Percentiles rank a stretch among this genome's conserved stretches.
These are phyloP conservation scores for Viola pubescens DNA, from an alignment of 441 rosid genomes.

Conservation along the genomic window DNA sequence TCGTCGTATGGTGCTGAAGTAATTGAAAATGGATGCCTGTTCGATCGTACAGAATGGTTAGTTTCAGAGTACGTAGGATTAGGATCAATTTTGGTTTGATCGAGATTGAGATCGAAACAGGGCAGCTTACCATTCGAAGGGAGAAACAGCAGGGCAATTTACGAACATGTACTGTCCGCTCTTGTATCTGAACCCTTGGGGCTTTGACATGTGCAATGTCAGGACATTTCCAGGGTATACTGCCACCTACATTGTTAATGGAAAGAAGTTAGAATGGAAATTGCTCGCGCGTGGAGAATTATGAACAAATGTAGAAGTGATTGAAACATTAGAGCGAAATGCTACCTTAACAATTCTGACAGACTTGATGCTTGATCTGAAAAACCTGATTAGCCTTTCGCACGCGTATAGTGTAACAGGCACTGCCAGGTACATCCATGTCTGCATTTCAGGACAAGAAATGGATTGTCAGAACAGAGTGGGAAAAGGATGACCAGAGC, in stretches of 20 bases:
- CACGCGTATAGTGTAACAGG: conserved; percentile 61
- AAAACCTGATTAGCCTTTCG: conserved; percentile 65
- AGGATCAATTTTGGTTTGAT: neutral
- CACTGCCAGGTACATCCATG: conserved; percentile 93
- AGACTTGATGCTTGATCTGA: conserved; percentile 76
- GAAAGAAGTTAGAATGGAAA: neutral
- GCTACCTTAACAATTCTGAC: conserved; percentile 69
- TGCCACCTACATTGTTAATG: conserved; percentile 41
- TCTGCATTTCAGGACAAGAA: conserved; percentile 31
- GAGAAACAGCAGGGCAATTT: conserved; percentile 74
- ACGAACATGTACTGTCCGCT: conserved; percentile 97
- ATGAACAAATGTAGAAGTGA: neutral
- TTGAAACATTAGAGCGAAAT: neutral
- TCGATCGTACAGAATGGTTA: neutral
- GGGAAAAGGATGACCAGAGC: neutral
- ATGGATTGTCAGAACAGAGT: too few relatives aligned
- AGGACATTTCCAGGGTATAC: conserved; percentile 84
- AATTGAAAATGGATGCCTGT: conserved; percentile 90
- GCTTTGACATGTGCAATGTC: conserved; percentile 79
- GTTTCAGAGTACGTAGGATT: too few relatives aligned
- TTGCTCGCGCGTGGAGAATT: neutral
- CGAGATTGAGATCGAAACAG: neutral
- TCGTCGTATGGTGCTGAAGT: conserved; percentile 89
- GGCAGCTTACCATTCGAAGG: conserved; percentile 60
- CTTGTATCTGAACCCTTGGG: conserved; percentile 79